phyloP scores from a whole-genome alignment of 2,329 filamentous ascomycete genomes.

The Ceratocystis alfenasii region DNA sequence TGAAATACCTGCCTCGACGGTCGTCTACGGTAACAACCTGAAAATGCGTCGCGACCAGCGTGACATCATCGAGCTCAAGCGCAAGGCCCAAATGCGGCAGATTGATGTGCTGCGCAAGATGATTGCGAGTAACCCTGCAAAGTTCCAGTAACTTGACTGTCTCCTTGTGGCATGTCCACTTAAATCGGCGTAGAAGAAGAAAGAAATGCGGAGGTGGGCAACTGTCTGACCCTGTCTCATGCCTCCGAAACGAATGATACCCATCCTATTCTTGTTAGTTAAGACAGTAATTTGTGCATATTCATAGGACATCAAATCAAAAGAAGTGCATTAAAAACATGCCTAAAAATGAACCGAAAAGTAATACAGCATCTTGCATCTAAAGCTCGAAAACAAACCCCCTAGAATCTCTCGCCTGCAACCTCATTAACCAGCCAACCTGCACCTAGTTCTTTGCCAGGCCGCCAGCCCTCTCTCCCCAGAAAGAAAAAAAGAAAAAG shows the following conservation, averaged over 20 bases:
- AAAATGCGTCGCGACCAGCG: conserved; percentile 44
- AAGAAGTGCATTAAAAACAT: not conserved
- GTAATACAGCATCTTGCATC: not conserved
- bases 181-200: not conserved
- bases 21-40: conserved; percentile 55
- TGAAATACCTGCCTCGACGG: conserved; percentile 52
- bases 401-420: not conserved
- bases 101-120: conserved; percentile 55
- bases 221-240: not conserved
- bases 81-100: conserved; percentile 53
- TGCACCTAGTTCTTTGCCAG: conserved; percentile 21
- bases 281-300: not conserved
- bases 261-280: not conserved
- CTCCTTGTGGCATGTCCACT: not conserved
- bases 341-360: not conserved
- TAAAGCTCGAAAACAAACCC: not conserved
- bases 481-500: not conserved
- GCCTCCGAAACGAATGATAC: conserved; percentile 8
- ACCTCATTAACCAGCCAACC: conserved; percentile 8
- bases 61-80: conserved; percentile 49
- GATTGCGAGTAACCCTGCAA: conserved; percentile 51
- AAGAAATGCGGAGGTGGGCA: not conserved
- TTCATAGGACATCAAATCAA: not conserved
- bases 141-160: conserved; percentile 28
- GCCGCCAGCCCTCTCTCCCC: conserved; percentile 17